A percentile compares a stretch with the other conserved stretches of the same genome.
Conservation (phyloP, 2,329 filamentous ascomycete species). For the Aspergillus unguis region DNA sequence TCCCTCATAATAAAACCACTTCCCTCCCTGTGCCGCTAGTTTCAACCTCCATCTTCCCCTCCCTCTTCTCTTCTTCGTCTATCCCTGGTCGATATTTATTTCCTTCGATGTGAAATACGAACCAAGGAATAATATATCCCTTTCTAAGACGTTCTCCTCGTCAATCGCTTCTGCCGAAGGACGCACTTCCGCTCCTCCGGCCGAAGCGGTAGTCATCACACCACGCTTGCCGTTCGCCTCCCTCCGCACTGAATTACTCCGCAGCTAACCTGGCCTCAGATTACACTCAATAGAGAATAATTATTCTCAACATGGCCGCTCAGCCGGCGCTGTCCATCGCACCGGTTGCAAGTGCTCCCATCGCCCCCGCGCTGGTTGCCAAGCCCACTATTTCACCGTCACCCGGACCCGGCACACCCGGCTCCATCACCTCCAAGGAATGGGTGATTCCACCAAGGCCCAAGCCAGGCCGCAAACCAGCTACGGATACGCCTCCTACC, state of each 20-base stretch:
- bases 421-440: constrained; percentile 72
- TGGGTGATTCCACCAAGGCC: constrained; percentile 81
- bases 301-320: constrained; percentile 27
- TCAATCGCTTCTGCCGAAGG: constrained; percentile 23
- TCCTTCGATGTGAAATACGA: not conserved
- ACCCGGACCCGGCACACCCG: constrained; percentile 38
- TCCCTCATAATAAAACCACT: constrained; percentile 3
- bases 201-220: constrained; percentile 22
- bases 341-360: constrained; percentile 38
- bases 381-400: constrained; percentile 40
- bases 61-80: not conserved
- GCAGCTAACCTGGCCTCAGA: constrained; percentile 25
- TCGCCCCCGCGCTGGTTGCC: constrained; percentile 37
- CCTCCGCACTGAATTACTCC: constrained; percentile 22
- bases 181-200: constrained; percentile 37
- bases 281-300: constrained; percentile 13
- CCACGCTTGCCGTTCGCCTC: constrained; percentile 15
- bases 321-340: constrained; percentile 34
- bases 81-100: not conserved
- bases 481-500: constrained; percentile 85
- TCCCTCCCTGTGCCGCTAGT: constrained; percentile 10
- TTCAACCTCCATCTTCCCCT: constrained; percentile 6
- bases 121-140: not conserved
- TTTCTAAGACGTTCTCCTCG: constrained; percentile 2
- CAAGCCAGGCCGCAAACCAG: constrained; percentile 89